phyloP scores from a whole-genome alignment of 805 yeast genomes.

The Saccharomycopsis sp. region DNA sequence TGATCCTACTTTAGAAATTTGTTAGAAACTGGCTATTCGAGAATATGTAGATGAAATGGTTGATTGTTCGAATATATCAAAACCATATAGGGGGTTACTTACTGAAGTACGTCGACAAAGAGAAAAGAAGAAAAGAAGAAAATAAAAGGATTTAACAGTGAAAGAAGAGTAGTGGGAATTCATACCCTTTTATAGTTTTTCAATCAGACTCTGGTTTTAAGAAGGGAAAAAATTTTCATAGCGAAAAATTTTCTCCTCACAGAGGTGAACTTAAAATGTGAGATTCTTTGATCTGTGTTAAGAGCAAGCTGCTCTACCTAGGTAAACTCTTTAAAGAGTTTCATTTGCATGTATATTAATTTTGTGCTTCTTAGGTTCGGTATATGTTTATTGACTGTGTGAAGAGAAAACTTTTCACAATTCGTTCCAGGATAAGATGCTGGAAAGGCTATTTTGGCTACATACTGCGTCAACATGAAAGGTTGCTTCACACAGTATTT shows the following conservation, averaged over 20 bases:
- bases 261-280: not conserved
- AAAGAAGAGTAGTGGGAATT: not conserved
- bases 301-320: not conserved
- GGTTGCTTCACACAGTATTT: no score
- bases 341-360: not conserved
- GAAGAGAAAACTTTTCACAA: not conserved
- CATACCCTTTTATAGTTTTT: not conserved
- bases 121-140: conserved; percentile 32
- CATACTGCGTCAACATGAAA: no score
- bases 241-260: not conserved
- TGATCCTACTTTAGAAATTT: conserved; percentile 78
- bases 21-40: conserved; percentile 32
- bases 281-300: not conserved
- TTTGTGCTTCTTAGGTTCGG: no score
- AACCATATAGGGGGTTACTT: conserved; percentile 33
- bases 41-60: not conserved
- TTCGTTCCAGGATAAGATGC: not conserved
- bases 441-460: not conserved
- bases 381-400: not conserved
- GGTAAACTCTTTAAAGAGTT: not conserved
- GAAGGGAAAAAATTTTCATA: not conserved
- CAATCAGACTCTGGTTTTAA: no score
- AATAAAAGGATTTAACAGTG: not conserved
- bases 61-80: not conserved
- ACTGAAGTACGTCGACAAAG: conserved; percentile 96